Percentiles rank a stretch among this genome's conserved stretches.
These are phyloP conservation scores for Aphanomyces euteiches DNA, from an alignment of 352 stramenopile genomes.

Conservation along the genomic window DNA sequence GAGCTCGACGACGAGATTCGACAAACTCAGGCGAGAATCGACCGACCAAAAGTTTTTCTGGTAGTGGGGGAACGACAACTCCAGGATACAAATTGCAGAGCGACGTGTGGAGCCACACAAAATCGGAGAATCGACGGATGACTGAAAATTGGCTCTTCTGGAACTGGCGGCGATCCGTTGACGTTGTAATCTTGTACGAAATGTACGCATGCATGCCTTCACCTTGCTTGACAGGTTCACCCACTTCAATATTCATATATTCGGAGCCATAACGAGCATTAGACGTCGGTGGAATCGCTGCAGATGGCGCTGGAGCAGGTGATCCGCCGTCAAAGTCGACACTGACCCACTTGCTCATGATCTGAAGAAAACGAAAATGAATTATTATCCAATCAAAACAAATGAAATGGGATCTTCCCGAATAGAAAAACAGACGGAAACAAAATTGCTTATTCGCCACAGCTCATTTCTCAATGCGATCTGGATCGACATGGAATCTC, in stretches of 20 bases:
- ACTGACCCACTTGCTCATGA: conserved; percentile 30
- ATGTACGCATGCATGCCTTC: conserved; percentile 98
- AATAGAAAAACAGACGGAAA: not conserved
- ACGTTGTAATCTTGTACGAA: conserved; percentile 92
- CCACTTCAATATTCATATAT: conserved; percentile 83
- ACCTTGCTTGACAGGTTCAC: conserved; percentile 93
- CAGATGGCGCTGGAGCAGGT: not conserved
- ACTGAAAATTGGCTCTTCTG: conserved; percentile 86
- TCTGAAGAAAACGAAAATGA: not conserved
- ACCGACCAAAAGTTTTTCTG: conserved; percentile 94
- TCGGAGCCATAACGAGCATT: conserved; percentile 11
- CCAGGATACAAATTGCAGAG: conserved; percentile 83
- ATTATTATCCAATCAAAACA: conserved; percentile 8
- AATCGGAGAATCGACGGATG: conserved; percentile 92
- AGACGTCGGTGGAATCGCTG: not conserved
- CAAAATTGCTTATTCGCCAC: too few relatives aligned
- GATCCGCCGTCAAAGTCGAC: conserved; percentile 16
- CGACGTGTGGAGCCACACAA: conserved; percentile 93
- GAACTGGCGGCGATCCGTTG: conserved; percentile 74
- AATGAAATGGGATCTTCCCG: not conserved
- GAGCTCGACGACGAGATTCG: conserved; percentile 66
- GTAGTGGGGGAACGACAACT: conserved; percentile 92
- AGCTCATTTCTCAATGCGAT: too few relatives aligned
- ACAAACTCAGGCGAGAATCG: conserved; percentile 93
- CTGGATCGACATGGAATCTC: too few relatives aligned